Evolutionary conservation across 2,329 filamentous ascomycete genomes (phyloP), one percentile per base, ranked within the genome.

Genomic region (Ceratocystis papillata): DNA sequence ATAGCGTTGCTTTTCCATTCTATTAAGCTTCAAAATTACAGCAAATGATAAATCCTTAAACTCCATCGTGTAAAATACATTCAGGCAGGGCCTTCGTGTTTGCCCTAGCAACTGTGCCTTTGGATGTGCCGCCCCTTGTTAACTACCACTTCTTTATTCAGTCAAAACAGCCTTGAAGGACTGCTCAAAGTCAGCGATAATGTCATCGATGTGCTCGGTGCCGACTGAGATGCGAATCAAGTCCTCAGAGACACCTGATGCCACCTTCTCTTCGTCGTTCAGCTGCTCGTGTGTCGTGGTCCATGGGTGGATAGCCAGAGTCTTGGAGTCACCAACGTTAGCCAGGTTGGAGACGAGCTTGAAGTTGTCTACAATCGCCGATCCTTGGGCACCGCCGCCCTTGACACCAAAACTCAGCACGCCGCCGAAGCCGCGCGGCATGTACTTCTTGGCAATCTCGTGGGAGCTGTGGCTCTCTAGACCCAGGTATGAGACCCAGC

Each of bases 261-360:
- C 85, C 63, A 81, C 74, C 77, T 86, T 90, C 80, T 96, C 93
- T 74, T 91, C 82, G 37, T 93, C 88, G 28, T 80, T 85, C 67
- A 97, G 81, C 79, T 97, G 93, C 79, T 96, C 89, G 75, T 97
- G 93, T 1, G 93, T 97, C 2, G 93, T 96, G 5, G 87, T 89
- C 90, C 91, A 96, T 25, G 93, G 93, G 77, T 96, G 92, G 71
- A 96, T 96, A 28, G 92, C 92, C 69, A 96, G 79, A 5, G 92
- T 96, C 83, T 97, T 97, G 62, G 89, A 89, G 75, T 97, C 93
- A 67, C 93, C 93, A 33, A 97, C 92, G 74, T 99, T 99, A 67
- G 94, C 94, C 71, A 97, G 79, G 77, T 97, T 96, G 20, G 90
- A 96, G 72, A 97, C 90, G 71, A 99, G 78, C 82, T 95, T 94